phyloP scores from a whole-genome alignment of 176 grass and related monocot genomes.

The Hyparrhenia diplandra region DNA sequence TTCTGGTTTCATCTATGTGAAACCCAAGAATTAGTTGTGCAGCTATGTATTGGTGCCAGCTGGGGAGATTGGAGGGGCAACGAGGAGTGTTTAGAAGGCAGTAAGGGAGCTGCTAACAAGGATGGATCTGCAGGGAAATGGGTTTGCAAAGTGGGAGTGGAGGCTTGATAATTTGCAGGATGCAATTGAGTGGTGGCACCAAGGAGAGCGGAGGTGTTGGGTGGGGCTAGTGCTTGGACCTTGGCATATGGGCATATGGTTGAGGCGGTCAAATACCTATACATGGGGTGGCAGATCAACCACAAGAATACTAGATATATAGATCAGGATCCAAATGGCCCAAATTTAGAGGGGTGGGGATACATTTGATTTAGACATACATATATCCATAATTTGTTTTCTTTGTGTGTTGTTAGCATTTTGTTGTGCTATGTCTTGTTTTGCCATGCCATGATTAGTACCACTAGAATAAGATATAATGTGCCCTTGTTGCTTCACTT shows the following conservation, averaged over 20 bases:
- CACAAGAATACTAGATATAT: not conserved
- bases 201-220: not conserved
- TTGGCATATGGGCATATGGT: too few species aligned
- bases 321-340: not conserved
- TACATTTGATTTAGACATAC: not conserved
- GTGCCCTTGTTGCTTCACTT: not conserved
- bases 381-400: not conserved
- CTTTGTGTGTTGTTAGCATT: not conserved
- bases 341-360: not conserved
- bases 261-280: not conserved
- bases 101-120: not conserved
- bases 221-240: not conserved
- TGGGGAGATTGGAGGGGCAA: not conserved
- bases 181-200: not conserved
- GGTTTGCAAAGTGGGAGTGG: not conserved
- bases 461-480: not conserved
- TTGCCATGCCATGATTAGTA: not conserved
- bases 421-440: not conserved
- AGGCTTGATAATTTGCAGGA: not conserved
- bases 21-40: not conserved
- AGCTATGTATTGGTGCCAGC: not conserved
- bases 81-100: not conserved
- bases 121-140: not conserved
- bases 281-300: not conserved
- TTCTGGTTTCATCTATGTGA: not conserved